A percentile compares a stretch with the other conserved stretches of the same genome.
These are phyloP conservation scores for Stramenopiles sp. DNA, from an alignment of 352 stramenopile genomes.

Conservation along the genomic window DNA sequence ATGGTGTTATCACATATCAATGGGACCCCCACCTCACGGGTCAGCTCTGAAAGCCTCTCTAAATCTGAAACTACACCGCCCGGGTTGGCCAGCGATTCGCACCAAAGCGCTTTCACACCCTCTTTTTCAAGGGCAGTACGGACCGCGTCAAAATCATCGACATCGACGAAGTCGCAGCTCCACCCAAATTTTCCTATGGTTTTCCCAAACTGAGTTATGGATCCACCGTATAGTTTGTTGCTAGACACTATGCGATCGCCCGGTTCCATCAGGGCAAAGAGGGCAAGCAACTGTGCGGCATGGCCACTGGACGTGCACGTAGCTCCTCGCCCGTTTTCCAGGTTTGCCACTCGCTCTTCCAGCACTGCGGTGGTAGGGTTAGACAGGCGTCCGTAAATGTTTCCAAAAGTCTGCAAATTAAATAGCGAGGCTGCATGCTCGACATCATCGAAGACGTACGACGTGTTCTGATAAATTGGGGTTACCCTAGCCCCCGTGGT, in stretches of 20 bases:
- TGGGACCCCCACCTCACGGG: conserved; percentile 14
- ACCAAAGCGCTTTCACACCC: conserved; percentile 18
- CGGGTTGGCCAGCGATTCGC: conserved; percentile 18
- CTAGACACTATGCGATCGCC: conserved; percentile 84
- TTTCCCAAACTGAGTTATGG: conserved; percentile 60
- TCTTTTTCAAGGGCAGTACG: background rate
- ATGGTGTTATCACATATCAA: conserved; percentile 21
- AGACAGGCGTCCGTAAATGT: conserved; percentile 63
- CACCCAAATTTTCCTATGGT: conserved; percentile 16
- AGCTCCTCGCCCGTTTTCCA: conserved; percentile 67
- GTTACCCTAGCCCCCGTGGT: conserved; percentile 36
- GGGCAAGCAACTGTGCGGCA: conserved; percentile 54
- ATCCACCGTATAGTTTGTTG: conserved; percentile 82
- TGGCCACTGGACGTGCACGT: conserved; percentile 69
- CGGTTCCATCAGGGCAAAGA: conserved; percentile 52
- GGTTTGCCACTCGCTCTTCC: conserved; percentile 64
- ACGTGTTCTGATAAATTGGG: conserved; percentile 71
- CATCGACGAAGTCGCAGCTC: conserved; percentile 15
- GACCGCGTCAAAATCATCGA: conserved; percentile 12
- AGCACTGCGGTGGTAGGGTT: conserved; percentile 85
- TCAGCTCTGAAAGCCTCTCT: background rate
- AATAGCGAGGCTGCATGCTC: conserved; percentile 43
- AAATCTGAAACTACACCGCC: conserved; percentile 19
- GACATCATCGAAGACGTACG: conserved; percentile 57
- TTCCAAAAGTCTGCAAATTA: conserved; percentile 65